Evolutionary conservation across 192 early-diverging fungal genomes (phyloP).

Genomic region (Coemansia umbellata): DNA sequence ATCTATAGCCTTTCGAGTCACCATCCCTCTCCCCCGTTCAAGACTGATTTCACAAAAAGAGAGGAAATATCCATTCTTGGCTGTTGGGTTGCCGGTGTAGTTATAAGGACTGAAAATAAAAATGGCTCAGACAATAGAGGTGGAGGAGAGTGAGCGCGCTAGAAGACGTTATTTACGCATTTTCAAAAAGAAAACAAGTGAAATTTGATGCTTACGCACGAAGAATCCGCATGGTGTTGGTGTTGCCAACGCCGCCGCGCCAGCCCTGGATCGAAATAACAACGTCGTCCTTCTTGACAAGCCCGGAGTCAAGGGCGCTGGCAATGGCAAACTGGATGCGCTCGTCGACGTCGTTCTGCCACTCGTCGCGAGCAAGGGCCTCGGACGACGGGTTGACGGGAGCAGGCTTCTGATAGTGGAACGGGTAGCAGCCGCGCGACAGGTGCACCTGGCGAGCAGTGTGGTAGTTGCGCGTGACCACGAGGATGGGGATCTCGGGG

Average conservation of each 20-base stretch:
- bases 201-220: constrained; percentile 49
- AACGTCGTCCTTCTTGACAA: constrained; percentile 63
- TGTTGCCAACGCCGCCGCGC: constrained; percentile 74
- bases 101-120: neutral
- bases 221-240: constrained; percentile 79
- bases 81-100: too few species aligned
- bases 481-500: constrained; percentile 86
- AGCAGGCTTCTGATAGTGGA: constrained; percentile 59
- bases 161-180: too few species aligned
- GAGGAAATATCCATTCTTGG: too few species aligned
- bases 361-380: constrained; percentile 53
- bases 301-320: constrained; percentile 62
- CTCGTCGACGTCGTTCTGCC: constrained; percentile 82
- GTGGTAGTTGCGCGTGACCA: constrained; percentile 77
- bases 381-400: constrained; percentile 37
- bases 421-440: constrained; percentile 78
- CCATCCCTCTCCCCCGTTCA: too few species aligned
- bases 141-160: too few species aligned
- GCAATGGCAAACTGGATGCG: constrained; percentile 76
- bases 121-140: too few species aligned
- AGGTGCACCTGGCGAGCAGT: constrained; percentile 74
- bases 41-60: too few species aligned
- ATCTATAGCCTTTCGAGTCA: too few species aligned
- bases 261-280: constrained; percentile 78
- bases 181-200: neutral